Evolutionary conservation across 441 rosid species (phyloP), one percentile per base, ranked within the genome.

Genomic region (Bruguiera hainesii): DNA sequence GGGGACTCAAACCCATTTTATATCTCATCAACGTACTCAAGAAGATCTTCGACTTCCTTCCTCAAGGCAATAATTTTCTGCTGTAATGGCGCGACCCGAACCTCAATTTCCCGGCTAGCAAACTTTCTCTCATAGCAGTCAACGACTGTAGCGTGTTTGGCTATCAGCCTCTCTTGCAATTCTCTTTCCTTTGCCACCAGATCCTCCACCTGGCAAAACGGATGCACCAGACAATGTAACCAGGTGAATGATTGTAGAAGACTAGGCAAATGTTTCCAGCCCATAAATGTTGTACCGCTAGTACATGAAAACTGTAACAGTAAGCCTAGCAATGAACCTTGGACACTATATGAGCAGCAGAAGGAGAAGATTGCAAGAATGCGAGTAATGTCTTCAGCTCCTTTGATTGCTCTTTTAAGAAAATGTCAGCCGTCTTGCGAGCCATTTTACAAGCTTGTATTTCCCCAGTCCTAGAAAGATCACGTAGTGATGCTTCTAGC

Each of bases 391-490:
- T 87, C 70, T 82, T 92, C 64, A 90, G 65, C 75, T 92, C 93
- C 79, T 90, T 92, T 6, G 91, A 76, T 62, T 80, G 79, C 80
- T 87, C 97, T 81, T 95, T 95, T 81, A 90, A 77, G 64, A 75
- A 60, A 78, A 74, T 80, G 76, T 95, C 98, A 35, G 88, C 84
- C 35, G 85, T 66, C 85, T 85, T 92, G n/a, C 98, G 96, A 74
- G 92, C 81, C 63, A 86, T 78, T 84, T 95, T 95, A 80, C 98
- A 92, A 66, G 92, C 84, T 80, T 92, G 99, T 70, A 84, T 83
- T 78, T 92, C 98, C 51, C 97, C 99, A 3, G 85, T 85, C 78
- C 99, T 89, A 60, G 95, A 92, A 73, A 90, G 98, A 75, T 89
- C 96, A 46, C 81, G 93, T 56, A 95, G 75, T 2, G 99, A 92